phyloP scores from a whole-genome alignment of 371 early-diverging fungal genomes.

The Mucor piriformis region DNA sequence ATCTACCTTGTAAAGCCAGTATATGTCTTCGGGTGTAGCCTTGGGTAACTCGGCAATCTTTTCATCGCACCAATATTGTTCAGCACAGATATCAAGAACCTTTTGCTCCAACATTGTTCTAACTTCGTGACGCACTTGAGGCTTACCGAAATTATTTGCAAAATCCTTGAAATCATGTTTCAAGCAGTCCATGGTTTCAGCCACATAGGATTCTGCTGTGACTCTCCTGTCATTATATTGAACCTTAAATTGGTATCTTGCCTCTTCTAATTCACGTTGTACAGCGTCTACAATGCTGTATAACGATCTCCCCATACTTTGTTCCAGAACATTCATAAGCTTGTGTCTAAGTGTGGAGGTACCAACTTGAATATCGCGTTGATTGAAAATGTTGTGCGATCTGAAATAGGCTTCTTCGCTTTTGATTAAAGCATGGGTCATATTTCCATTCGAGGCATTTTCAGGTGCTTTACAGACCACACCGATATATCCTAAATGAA shows the following conservation, averaged over 20 bases:
- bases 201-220: constrained; percentile 93
- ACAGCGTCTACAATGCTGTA: constrained; percentile 86
- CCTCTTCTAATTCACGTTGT: constrained; percentile 90
- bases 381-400: constrained; percentile 62
- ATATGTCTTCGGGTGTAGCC: constrained; percentile 56
- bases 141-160: constrained; percentile 85
- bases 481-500: constrained; percentile 97
- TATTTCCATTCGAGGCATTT: constrained; percentile 43
- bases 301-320: constrained; percentile 87
- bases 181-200: constrained; percentile 89
- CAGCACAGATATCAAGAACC: constrained; percentile 88
- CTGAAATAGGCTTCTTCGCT: constrained; percentile 75
- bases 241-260: constrained; percentile 96
- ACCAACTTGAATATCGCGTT: constrained; percentile 79
- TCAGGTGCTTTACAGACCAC: constrained; percentile 87
- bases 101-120: constrained; percentile 87
- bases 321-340: constrained; percentile 88
- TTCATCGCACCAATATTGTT: constrained; percentile 90
- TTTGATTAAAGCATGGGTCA: constrained; percentile 68
- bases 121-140: constrained; percentile 88
- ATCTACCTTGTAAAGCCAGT: constrained; percentile 87
- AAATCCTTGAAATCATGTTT: constrained; percentile 94
- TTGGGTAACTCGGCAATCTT: constrained; percentile 70
- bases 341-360: constrained; percentile 80
- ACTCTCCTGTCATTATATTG: constrained; percentile 95